Conservation (phyloP, 2,329 filamentous ascomycete genomes). For the Saccharata proteae region DNA sequence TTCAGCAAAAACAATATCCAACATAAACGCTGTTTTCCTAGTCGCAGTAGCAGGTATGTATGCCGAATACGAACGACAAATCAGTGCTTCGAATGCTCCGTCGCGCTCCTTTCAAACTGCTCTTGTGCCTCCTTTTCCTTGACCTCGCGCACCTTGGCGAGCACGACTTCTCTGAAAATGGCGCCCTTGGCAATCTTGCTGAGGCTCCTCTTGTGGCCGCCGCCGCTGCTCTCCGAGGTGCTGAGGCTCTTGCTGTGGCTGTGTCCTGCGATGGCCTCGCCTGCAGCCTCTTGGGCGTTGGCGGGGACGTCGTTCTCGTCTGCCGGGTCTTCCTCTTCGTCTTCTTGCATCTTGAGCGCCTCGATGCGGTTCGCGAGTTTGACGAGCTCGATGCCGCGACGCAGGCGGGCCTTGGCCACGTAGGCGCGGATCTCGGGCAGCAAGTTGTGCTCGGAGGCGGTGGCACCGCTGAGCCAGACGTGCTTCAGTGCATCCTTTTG, state of each 20-base stretch:
- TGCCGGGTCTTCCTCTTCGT: constrained; percentile 62
- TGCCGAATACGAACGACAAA: too few relatives aligned
- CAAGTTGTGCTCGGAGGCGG: constrained; percentile 90
- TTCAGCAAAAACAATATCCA: too few relatives aligned
- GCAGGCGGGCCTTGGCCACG: constrained; percentile 80
- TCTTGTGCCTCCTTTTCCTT: constrained; percentile 73
- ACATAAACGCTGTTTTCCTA: too few relatives aligned
- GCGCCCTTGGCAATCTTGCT: constrained; percentile 50
- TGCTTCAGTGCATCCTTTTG: constrained; percentile 63
- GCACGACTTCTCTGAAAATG: constrained; percentile 88
- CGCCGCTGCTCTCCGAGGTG: constrained; percentile 14
- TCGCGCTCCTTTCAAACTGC: constrained; percentile 49
- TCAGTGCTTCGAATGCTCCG: constrained; percentile 16
- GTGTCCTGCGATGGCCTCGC: constrained; percentile 27
- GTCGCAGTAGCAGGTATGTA: too few relatives aligned
- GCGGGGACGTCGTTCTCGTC: constrained; percentile 48
- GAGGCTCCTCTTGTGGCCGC: constrained; percentile 37
- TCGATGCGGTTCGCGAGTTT: constrained; percentile 95
- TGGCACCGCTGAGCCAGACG: constrained; percentile 82
- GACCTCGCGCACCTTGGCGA: constrained; percentile 86
- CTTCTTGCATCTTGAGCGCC: constrained; percentile 83
- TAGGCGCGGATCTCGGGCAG: constrained; percentile 92
- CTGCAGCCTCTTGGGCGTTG: constrained; percentile 47
- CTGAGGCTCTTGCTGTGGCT: constrained; percentile 17
- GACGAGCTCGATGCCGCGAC: constrained; percentile 88